A percentile compares a stretch with the other conserved stretches of the same genome.
Evolutionary conservation across 768 basidiomycete species (phyloP).

Genomic region (Pleurotus sapidus): DNA sequence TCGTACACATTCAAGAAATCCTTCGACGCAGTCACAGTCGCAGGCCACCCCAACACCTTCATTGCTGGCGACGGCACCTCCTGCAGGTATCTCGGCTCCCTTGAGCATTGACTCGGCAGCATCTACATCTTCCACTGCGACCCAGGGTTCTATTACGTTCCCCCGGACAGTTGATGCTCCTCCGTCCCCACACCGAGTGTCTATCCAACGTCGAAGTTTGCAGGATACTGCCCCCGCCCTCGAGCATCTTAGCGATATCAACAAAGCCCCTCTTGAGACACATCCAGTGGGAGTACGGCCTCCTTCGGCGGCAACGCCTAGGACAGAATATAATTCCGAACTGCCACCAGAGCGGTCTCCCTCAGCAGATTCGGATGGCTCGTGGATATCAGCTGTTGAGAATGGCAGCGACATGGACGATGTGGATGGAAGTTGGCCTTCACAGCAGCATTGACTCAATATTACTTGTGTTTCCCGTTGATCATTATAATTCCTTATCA

Average conservation of each 20-base stretch:
- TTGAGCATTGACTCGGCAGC: neutral
- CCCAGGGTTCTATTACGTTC: neutral
- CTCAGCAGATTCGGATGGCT: slow-evolving; percentile 3
- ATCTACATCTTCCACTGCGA: neutral
- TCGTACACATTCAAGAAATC: slow-evolving; percentile 1
- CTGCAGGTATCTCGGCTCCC: neutral
- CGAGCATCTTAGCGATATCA: neutral
- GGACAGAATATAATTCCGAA: neutral
- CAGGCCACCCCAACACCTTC: neutral
- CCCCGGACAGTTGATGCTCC: neutral
- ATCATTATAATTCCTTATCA: too few relatives aligned
- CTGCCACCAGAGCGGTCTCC: slow-evolving; percentile 4
- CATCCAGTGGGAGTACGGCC: neutral
- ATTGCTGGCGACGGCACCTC: neutral
- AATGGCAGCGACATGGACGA: neutral
- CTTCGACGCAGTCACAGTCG: slow-evolving; percentile 5
- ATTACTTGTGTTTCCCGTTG: too few relatives aligned
- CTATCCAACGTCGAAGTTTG: neutral
- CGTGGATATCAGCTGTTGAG: slow-evolving; percentile 5
- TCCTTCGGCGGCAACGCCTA: neutral
- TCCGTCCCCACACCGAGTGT: neutral
- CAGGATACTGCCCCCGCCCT: neutral
- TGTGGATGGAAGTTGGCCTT: neutral
- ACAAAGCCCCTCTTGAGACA: neutral
- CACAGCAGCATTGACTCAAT: too few relatives aligned